phyloP scores from a whole-genome alignment of 345 rosid genomes.

The Aethionema arabicum region DNA sequence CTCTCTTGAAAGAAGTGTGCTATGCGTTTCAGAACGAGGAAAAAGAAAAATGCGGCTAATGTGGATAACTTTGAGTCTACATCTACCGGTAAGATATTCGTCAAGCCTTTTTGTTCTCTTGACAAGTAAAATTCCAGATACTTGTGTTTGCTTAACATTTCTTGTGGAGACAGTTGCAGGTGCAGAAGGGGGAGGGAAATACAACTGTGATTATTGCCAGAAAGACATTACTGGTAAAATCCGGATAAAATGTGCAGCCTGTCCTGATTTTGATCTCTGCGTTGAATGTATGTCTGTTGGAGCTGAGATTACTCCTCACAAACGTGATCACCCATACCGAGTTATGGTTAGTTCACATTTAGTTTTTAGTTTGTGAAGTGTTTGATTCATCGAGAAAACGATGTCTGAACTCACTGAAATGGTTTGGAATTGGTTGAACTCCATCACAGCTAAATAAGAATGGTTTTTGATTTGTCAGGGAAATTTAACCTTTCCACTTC shows the following conservation, averaged over 20 bases:
- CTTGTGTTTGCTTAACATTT: not conserved
- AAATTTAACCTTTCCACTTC: conserved; percentile 80
- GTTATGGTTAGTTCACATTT: conserved; percentile 75
- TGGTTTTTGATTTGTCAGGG: conserved; percentile 54
- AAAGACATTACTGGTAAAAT: conserved; percentile 90
- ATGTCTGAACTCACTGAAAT: not conserved
- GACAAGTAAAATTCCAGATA: not conserved
- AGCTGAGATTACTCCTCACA: conserved; percentile 88
- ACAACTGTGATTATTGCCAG: conserved; percentile 97
- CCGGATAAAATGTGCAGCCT: conserved; percentile 85
- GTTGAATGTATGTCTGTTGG: conserved; percentile 95
- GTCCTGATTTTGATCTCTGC: conserved; percentile 98
- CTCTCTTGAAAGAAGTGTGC: conserved; percentile 1
- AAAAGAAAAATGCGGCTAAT: conserved; percentile 73
- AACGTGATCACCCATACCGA: conserved; percentile 77
- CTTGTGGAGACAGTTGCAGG: conserved; percentile 65
- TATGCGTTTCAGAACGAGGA: conserved; percentile 67
- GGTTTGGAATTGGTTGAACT: not conserved
- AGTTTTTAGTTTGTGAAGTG: conserved; percentile 2
- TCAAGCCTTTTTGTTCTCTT: not conserved
- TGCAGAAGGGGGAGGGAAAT: conserved; percentile 74
- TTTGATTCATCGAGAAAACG: conserved; percentile 2
- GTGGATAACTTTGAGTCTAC: conserved; percentile 80
- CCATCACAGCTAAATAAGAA: not conserved
- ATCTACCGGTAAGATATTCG: conserved; percentile 52